These are phyloP conservation scores for Sphaerobolus stellatus DNA, from an alignment of 1,284 basidiomycete species.

Conservation along the genomic window DNA sequence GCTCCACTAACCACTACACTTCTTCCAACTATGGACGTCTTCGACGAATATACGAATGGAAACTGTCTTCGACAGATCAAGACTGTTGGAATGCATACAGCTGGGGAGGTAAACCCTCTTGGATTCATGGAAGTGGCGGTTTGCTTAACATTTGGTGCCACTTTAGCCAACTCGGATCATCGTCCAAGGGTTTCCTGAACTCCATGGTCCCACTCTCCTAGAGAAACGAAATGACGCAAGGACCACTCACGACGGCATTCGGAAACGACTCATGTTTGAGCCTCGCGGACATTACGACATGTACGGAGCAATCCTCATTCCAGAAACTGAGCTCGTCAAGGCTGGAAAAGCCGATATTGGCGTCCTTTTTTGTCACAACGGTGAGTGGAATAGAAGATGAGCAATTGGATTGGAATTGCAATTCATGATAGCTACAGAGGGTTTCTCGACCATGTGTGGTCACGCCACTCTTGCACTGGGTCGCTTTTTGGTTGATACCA, in stretches of 20 bases:
- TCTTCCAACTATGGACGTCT: no score
- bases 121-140: not conserved
- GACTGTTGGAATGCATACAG: conserved; percentile 45
- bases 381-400: conserved; percentile 18
- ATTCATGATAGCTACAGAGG: conserved; percentile 30
- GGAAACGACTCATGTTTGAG: conserved; percentile 38
- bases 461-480: conserved; percentile 48
- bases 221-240: conserved; percentile 35
- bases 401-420: not conserved
- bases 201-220: conserved; percentile 35
- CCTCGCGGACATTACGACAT: conserved; percentile 47
- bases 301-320: conserved; percentile 45
- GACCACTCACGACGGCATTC: conserved; percentile 31
- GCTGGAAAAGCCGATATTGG: conserved; percentile 41
- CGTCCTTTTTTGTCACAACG: conserved; percentile 48
- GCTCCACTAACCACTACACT: no score
- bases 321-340: conserved; percentile 38
- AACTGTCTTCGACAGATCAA: no score
- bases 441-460: conserved; percentile 49
- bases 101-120: conserved; percentile 34
- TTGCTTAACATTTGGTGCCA: not conserved
- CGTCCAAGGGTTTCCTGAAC: conserved; percentile 33
- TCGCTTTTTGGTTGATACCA: conserved; percentile 41
- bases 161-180: conserved; percentile 41
- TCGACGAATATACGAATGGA: no score